Conservation (phyloP, 352 stramenopile genomes). For the Phytophthora sp. region DNA sequence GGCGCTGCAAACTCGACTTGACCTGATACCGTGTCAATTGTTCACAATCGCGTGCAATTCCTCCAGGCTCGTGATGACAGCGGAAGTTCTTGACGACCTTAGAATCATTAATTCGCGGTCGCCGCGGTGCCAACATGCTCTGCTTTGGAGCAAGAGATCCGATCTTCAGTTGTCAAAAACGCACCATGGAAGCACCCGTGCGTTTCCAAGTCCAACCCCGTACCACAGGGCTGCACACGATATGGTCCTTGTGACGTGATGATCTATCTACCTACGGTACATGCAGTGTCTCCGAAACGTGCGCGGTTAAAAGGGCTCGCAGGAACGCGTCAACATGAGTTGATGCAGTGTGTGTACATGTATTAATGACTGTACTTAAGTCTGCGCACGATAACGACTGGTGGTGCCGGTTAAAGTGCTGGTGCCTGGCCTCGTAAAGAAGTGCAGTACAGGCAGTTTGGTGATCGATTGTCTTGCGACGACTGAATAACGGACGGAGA, state of each 20-base stretch:
- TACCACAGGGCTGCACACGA: conserved; percentile 10
- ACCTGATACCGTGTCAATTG: conserved; percentile 29
- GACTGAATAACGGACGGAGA: conserved; percentile 8
- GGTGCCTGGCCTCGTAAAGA: conserved; percentile 13
- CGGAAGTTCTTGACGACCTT: conserved; percentile 10
- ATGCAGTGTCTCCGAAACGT: too few relatives aligned
- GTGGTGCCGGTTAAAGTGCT: conserved; percentile 8
- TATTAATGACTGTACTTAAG: conserved; percentile 19
- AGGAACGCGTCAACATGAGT: conserved; percentile 16
- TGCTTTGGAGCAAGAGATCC: conserved; percentile 19
- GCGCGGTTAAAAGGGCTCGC: too few relatives aligned
- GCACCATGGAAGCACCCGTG: neutral
- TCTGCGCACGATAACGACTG: neutral
- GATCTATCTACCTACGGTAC: conserved; percentile 13
- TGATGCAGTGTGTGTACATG: conserved; percentile 1
- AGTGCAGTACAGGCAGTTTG: conserved; percentile 10
- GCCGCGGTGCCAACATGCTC: conserved; percentile 30
- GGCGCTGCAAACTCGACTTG: conserved; percentile 15
- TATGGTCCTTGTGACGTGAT: conserved; percentile 1
- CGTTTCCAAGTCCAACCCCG: conserved; percentile 25
- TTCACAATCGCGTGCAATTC: conserved; percentile 51
- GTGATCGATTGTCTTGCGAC: conserved; percentile 13
- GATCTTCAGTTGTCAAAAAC: conserved; percentile 33
- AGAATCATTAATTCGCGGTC: conserved; percentile 29
- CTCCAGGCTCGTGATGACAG: conserved; percentile 27